phyloP scores from a whole-genome alignment of 176 grass and related monocot species.

The Chloris gayana region DNA sequence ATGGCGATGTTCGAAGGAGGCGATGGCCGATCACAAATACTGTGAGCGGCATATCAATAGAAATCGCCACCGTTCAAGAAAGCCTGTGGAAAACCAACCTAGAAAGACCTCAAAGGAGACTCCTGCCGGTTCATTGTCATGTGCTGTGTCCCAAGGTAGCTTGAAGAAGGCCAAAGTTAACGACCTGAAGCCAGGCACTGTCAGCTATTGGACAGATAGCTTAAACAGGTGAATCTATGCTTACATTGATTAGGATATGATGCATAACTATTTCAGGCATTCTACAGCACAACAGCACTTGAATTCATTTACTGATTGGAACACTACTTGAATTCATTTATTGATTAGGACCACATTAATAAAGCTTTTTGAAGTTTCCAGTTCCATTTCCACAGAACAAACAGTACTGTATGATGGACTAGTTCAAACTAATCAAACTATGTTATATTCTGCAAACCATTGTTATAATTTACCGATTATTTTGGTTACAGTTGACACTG shows the following conservation, averaged over 20 bases:
- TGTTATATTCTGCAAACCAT: background rate
- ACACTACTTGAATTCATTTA: background rate
- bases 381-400: background rate
- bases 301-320: background rate
- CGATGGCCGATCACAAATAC: slow-evolving; percentile 92
- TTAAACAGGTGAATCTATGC: slow-evolving; percentile 45
- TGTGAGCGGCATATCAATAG: slow-evolving; percentile 97
- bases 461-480: background rate
- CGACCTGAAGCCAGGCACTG: slow-evolving; percentile 33
- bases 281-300: background rate
- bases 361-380: background rate
- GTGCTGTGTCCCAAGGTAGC: slow-evolving; percentile 38
- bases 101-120: slow-evolving; percentile 51
- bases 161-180: slow-evolving; percentile 57
- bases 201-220: slow-evolving; percentile 49
- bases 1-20: slow-evolving; percentile 94
- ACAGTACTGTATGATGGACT: background rate
- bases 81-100: slow-evolving; percentile 97
- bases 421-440: background rate
- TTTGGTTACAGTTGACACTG: background rate
- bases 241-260: background rate
- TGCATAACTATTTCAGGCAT: background rate
- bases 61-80: slow-evolving; percentile 99
- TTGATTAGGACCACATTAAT: background rate
- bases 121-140: slow-evolving; percentile 21